phyloP scores from a whole-genome alignment of 2,329 filamentous ascomycete genomes.

The Verticillium isaacii region DNA sequence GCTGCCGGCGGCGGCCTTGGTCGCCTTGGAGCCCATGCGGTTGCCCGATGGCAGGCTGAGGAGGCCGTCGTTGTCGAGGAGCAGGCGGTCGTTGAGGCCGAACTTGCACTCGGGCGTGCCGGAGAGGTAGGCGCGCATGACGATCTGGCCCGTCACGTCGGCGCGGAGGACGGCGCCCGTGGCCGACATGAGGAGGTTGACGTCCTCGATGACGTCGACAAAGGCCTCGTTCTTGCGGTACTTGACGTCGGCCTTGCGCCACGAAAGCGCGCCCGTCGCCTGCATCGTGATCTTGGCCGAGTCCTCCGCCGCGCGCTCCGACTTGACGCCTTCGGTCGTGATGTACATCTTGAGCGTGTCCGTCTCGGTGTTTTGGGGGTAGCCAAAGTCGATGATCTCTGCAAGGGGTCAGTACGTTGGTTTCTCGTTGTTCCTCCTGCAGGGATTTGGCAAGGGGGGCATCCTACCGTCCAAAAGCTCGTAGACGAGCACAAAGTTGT shows the following conservation, averaged over 20 bases:
- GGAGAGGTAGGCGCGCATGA: slow-evolving; percentile 96
- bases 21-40: slow-evolving; percentile 77
- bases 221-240: slow-evolving; percentile 99
- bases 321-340: slow-evolving; percentile 97
- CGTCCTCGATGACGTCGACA: slow-evolving; percentile 98
- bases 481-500: slow-evolving; percentile 98
- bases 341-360: slow-evolving; percentile 99
- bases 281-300: slow-evolving; percentile 99
- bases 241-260: slow-evolving; percentile 95
- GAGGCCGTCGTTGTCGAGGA: slow-evolving; percentile 75
- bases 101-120: slow-evolving; percentile 99
- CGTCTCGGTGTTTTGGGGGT: slow-evolving; percentile 97
- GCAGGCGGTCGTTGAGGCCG: slow-evolving; percentile 88
- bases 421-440: not conserved
- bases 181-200: slow-evolving; percentile 98
- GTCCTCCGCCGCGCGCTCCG: slow-evolving; percentile 78
- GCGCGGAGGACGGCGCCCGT: slow-evolving; percentile 91
- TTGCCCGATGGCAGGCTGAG: slow-evolving; percentile 68
- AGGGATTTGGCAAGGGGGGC: not conserved
- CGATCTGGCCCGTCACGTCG: slow-evolving; percentile 94
- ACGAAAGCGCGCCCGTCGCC: slow-evolving; percentile 92
- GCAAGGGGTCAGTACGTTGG: slow-evolving; percentile 3
- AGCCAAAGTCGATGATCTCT: slow-evolving; percentile 99
- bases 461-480: slow-evolving; percentile 85
- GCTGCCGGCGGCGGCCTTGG: slow-evolving; percentile 89